Evolutionary conservation across 2,329 filamentous ascomycete genomes (phyloP).

Genomic region (Verruconis gallopava): DNA sequence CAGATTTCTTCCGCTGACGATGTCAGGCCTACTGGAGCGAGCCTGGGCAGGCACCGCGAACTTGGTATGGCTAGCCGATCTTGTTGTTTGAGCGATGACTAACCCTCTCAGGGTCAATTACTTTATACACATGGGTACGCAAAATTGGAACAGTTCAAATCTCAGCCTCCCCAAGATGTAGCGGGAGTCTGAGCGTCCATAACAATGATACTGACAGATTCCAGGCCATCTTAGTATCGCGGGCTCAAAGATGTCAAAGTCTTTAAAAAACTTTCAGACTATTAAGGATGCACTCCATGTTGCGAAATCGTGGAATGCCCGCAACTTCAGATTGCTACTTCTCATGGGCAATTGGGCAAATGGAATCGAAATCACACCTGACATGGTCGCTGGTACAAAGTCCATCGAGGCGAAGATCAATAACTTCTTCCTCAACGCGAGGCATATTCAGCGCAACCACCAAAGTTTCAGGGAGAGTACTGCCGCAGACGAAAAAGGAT

Average conservation of each 20-base stretch:
- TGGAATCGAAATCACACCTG: slow-evolving; percentile 78
- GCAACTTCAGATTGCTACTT: slow-evolving; percentile 75
- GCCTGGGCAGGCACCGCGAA: slow-evolving; percentile 32
- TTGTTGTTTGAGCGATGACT: too few species aligned
- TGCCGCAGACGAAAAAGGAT: slow-evolving; percentile 18
- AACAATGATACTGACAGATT: too few species aligned
- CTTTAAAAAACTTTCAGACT: slow-evolving; percentile 88
- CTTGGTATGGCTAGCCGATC: too few species aligned
- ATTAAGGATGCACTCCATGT: slow-evolving; percentile 64
- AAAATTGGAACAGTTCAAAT: too few species aligned
- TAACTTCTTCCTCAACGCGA: slow-evolving; percentile 51
- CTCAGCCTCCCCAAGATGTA: too few species aligned
- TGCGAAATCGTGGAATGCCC: slow-evolving; percentile 52
- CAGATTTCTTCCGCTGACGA: too few species aligned
- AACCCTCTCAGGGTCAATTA: too few species aligned
- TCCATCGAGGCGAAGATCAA: slow-evolving; percentile 72
- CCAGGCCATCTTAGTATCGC: slow-evolving; percentile 79
- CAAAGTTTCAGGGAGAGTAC: slow-evolving; percentile 1
- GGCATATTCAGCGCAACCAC: slow-evolving; percentile 31
- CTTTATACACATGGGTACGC: slow-evolving; percentile 93
- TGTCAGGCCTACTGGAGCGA: slow-evolving; percentile 65
- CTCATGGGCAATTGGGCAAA: slow-evolving; percentile 82
- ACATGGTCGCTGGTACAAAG: slow-evolving; percentile 60
- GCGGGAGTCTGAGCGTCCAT: too few species aligned
- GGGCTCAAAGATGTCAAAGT: slow-evolving; percentile 93